Evolutionary conservation across 2,329 filamentous ascomycete genomes (phyloP).

Genomic region (Diplodia corticola): DNA sequence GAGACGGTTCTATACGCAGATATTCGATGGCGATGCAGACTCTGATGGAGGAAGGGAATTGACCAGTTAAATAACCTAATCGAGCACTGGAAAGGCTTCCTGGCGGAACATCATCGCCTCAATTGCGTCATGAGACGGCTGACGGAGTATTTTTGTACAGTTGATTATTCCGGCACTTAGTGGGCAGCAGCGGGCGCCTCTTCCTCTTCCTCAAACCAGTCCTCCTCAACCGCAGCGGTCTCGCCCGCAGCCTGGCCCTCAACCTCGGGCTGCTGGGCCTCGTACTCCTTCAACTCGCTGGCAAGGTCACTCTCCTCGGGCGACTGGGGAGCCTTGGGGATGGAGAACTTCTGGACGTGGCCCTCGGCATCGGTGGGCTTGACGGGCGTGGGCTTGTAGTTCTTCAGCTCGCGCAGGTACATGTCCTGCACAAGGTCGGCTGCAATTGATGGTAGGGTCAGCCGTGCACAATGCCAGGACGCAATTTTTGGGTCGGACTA

Average conservation of each 20-base stretch:
- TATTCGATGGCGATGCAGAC: background rate
- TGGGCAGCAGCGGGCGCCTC: conserved; percentile 49
- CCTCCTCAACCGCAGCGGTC: conserved; percentile 62
- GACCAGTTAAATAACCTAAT: conserved; percentile 17
- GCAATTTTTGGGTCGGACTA: conserved; percentile 38
- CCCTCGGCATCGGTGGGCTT: conserved; percentile 87
- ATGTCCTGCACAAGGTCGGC: conserved; percentile 97
- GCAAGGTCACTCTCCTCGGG: conserved; percentile 95
- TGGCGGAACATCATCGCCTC: conserved; percentile 5
- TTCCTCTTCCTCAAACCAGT: conserved; percentile 78
- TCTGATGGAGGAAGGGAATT: conserved; percentile 17
- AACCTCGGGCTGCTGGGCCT: conserved; percentile 89
- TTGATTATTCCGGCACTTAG: conserved; percentile 19
- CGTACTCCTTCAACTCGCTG: conserved; percentile 89
- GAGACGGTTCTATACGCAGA: background rate
- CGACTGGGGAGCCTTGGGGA: conserved; percentile 78
- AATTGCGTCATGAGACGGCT: conserved; percentile 19
- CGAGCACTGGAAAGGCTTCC: conserved; percentile 9
- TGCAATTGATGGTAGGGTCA: conserved; percentile 43
- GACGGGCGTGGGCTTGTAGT: conserved; percentile 82
- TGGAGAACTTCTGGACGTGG: conserved; percentile 83
- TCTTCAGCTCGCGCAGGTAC: conserved; percentile 93
- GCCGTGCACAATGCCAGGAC: conserved; percentile 24
- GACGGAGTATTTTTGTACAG: conserved; percentile 15
- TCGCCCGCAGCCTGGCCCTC: conserved; percentile 73